Conservation (phyloP, 2,329 filamentous ascomycete species). For the Penicillium sp. region DNA sequence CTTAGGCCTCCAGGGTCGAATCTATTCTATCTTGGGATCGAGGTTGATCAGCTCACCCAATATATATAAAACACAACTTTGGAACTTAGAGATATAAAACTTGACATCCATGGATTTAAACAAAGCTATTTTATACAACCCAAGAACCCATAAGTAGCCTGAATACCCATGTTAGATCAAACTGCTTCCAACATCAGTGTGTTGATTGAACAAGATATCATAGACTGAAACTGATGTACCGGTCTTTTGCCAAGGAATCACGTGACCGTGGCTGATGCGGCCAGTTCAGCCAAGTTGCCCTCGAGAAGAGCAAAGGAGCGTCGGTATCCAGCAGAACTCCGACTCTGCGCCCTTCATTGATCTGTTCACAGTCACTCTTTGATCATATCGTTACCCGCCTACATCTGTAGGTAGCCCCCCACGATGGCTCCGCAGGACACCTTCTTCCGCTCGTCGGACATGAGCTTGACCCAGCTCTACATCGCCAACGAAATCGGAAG, state of each 20-base stretch:
- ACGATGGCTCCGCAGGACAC: constrained; percentile 75
- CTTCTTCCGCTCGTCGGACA: constrained; percentile 99
- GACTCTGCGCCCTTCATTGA: constrained; percentile 20
- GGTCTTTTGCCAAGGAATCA: constrained; percentile 4
- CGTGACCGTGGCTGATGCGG: constrained; percentile 21
- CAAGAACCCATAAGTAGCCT: no score
- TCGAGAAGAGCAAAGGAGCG: constrained; percentile 2
- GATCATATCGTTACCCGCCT: constrained; percentile 3
- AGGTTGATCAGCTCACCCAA: no score
- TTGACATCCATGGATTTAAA: no score
- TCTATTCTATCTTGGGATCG: no score
- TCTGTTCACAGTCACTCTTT: constrained; percentile 10
- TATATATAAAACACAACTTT: no score
- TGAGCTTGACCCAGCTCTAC: constrained; percentile 99
- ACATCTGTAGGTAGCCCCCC: constrained; percentile 25
- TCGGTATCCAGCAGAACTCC: constrained; percentile 2
- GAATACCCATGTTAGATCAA: no score
- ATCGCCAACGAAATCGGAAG: constrained; percentile 98
- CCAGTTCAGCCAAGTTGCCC: constrained; percentile 17
- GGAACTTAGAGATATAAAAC: no score
- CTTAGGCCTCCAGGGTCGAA: no score
- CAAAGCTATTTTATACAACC: no score
- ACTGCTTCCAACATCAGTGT: no score
- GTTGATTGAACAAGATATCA: no score
- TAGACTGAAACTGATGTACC: background rate